These are phyloP conservation scores for Bertia moriformis DNA, from an alignment of 2,329 filamentous ascomycete genomes.

Conservation along the genomic window DNA sequence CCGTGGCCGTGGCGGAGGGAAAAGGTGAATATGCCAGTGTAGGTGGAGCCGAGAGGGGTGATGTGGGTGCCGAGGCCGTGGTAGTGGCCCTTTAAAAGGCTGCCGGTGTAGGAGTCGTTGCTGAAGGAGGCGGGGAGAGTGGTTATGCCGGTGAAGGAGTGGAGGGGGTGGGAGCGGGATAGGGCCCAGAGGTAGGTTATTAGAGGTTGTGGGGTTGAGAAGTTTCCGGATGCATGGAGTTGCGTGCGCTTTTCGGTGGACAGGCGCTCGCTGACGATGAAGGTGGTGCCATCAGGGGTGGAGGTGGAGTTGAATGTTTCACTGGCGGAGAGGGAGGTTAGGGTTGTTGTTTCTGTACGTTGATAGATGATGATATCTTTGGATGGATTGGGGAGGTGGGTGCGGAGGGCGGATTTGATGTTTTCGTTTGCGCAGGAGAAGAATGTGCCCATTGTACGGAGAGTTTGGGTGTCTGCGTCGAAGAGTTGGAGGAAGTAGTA, in stretches of 20 bases:
- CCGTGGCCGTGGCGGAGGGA: conserved; percentile 38
- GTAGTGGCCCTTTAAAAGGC: conserved; percentile 28
- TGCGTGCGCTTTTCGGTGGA: neutral
- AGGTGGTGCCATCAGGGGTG: neutral
- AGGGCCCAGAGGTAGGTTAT: conserved; percentile 26
- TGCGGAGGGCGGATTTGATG: conserved; percentile 22
- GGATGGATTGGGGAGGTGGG: conserved; percentile 16
- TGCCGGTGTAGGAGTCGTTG: conserved; percentile 38
- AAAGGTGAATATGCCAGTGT: conserved; percentile 36
- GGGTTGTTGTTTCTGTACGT: neutral
- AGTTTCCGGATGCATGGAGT: neutral
- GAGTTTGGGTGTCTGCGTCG: conserved; percentile 27
- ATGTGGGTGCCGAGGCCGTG: conserved; percentile 40
- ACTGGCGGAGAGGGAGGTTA: neutral
- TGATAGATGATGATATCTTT: neutral
- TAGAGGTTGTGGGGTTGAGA: conserved; percentile 12
- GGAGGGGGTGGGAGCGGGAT: conserved; percentile 25
- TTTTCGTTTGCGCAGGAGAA: conserved; percentile 21
- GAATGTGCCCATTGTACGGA: conserved; percentile 22
- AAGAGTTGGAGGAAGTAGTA: conserved; percentile 35
- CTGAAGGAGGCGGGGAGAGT: conserved; percentile 35
- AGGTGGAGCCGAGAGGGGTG: conserved; percentile 35
- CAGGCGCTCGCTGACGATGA: neutral
- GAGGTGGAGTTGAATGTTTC: neutral
- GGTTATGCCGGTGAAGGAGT: conserved; percentile 25